Evolutionary conservation across 495 filamentous ascomycete species (phyloP), one percentile per base, ranked within the genome.

Genomic region (Penicillium arizonense): DNA sequence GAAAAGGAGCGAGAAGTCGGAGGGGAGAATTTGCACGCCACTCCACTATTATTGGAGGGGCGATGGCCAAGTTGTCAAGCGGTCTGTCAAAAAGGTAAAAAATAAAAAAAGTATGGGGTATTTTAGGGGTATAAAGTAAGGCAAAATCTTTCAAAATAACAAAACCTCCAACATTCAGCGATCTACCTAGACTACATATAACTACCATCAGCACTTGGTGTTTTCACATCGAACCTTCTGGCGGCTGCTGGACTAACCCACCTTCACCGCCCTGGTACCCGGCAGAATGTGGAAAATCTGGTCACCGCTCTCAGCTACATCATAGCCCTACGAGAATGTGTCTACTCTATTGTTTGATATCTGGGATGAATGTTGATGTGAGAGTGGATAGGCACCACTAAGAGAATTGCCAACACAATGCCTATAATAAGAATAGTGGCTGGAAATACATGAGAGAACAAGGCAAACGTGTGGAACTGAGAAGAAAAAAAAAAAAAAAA

Each of bases 11-110:
- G 59, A 64, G 47, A 56, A 56, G 61, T 56, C 57, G 62, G 67
- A 67, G 69, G 69, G 69, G 59, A 65, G 66, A 76, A 73, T 74
- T 72, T 72, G 72, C 70, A 69, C 63, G 63, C 63, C 63, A 67
- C 63, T 64, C 63, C 58, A 66, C 60, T 66, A 57, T 58, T 65
- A 57, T 64, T 55, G 60, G 63, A 59, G 58, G 61, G 47, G 51
- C 42, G 55, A 59, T 54, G 54, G 59, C 52, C 55, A 52, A 50
- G 52, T 51, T 20, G 43, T 56, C 42, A 20, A 54, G 46, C 58
- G 62, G 54, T 56, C 56, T 57, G 46, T 30, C 28, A 30, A 9
- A 30, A 30, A 30, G 13, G 33, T 21, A 21, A 36, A 18, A 18
- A 18, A 18, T 1, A 18, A 49, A 26, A 50, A 39, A 40, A 28